phyloP scores from a whole-genome alignment of 257 asterid species.

The Jasminum sambac region DNA sequence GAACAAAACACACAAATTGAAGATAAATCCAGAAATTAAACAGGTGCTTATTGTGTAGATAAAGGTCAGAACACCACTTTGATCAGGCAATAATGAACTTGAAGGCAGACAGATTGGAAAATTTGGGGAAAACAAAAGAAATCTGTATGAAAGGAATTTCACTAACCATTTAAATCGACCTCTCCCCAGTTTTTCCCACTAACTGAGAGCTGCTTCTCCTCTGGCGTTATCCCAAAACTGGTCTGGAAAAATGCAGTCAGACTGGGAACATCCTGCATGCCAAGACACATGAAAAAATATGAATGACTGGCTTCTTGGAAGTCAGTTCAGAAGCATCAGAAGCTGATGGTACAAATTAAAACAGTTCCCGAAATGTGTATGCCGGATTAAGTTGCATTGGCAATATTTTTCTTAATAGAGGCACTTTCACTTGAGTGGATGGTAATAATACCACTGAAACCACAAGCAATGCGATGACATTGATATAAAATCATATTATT shows the following conservation, averaged over 20 bases:
- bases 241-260: slow-evolving; percentile 73
- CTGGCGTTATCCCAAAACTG: slow-evolving; percentile 62
- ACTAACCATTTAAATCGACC: slow-evolving; percentile 84
- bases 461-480: not conserved
- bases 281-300: slow-evolving; percentile 23
- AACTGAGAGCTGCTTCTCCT: slow-evolving; percentile 93
- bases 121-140: not conserved
- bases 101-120: not conserved
- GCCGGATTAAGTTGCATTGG: not conserved
- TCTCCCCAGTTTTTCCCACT: slow-evolving; percentile 99
- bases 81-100: not conserved
- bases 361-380: not conserved
- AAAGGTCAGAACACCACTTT: not conserved
- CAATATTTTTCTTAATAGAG: not conserved
- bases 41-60: not conserved
- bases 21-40: not conserved
- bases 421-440: not conserved
- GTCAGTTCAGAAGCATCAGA: slow-evolving; percentile 2
- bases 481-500: not conserved
- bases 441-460: not conserved
- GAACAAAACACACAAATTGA: not conserved
- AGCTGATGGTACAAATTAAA: not conserved
- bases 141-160: slow-evolving; percentile 1
- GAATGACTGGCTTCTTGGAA: not conserved
- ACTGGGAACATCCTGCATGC: slow-evolving; percentile 74